Percentiles rank a stretch among this genome's conserved stretches.
Evolutionary conservation across 768 basidiomycete species (phyloP).

Genomic region (Tulasnella sp.): DNA sequence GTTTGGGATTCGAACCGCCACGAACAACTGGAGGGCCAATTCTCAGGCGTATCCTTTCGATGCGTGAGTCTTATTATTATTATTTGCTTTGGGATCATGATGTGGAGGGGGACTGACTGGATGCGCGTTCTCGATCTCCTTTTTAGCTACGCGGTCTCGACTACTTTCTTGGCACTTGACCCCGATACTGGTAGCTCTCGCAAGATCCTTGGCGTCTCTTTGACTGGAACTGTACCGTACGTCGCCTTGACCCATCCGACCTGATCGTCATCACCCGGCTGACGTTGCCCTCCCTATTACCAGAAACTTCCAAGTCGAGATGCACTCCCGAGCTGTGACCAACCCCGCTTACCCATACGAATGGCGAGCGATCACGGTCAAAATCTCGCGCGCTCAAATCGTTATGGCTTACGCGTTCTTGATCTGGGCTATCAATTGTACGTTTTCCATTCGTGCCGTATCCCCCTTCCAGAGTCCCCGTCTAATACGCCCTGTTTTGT

Average conservation of each 20-base stretch:
- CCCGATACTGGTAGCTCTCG: background rate
- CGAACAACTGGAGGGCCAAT: constrained; percentile 16
- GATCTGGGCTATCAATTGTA: constrained; percentile 23
- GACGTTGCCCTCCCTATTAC: background rate
- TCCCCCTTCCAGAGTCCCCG: background rate
- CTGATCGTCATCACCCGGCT: background rate
- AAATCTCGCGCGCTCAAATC: constrained; percentile 12
- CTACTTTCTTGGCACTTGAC: constrained; percentile 17
- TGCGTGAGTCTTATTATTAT: background rate
- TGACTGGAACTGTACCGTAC: background rate
- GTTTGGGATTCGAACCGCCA: background rate
- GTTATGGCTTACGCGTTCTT: constrained; percentile 18
- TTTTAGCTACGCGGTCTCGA: background rate
- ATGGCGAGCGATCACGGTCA: constrained; percentile 17
- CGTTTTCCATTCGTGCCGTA: background rate
- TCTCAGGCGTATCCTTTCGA: constrained; percentile 23
- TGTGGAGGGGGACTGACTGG: background rate
- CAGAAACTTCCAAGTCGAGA: constrained; percentile 20
- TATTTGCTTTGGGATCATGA: background rate
- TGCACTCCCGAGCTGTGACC: constrained; percentile 6
- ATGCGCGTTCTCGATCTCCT: background rate
- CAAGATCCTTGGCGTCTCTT: constrained; percentile 4
- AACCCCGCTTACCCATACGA: constrained; percentile 1
- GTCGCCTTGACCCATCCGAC: no score
- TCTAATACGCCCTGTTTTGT: background rate